Evolutionary conservation across 805 yeast species (phyloP).

Genomic region (Scheffersomyces spartinae): DNA sequence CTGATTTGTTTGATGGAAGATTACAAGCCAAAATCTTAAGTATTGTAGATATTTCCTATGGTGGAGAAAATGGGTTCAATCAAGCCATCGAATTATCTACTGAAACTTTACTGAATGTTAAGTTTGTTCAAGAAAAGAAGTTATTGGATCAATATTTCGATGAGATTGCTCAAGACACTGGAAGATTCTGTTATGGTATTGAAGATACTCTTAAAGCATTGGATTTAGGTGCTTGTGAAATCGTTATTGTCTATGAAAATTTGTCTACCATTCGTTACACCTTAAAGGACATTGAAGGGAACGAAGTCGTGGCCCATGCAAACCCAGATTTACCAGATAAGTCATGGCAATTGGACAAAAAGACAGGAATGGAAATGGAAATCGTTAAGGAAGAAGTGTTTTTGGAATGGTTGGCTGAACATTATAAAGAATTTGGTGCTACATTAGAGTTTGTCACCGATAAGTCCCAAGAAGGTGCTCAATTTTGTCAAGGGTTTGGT

Average conservation of each 20-base stretch:
- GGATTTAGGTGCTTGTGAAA: constrained; percentile 94
- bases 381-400: constrained; percentile 72
- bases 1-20: constrained; percentile 89
- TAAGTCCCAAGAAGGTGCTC: constrained; percentile 96
- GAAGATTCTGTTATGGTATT: constrained; percentile 95
- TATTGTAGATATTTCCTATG: constrained; percentile 94
- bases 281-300: constrained; percentile 73
- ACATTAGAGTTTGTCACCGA: constrained; percentile 93
- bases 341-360: constrained; percentile 66
- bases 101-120: constrained; percentile 92
- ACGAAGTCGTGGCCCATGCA: constrained; percentile 60
- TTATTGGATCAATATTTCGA: constrained; percentile 86
- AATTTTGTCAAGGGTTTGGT: constrained; percentile 96
- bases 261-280: constrained; percentile 77
- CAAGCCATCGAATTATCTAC: constrained; percentile 98
- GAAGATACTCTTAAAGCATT: constrained; percentile 94
- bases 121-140: constrained; percentile 97
- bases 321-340: constrained; percentile 66
- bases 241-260: constrained; percentile 85
- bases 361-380: constrained; percentile 89
- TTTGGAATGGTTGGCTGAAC: constrained; percentile 97
- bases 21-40: constrained; percentile 78
- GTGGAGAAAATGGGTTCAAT: constrained; percentile 99
- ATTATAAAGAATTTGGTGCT: constrained; percentile 91
- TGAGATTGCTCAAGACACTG: constrained; percentile 95